Evolutionary conservation across 2,329 filamentous ascomycete species (phyloP), one percentile per base, ranked within the genome.

Genomic region (Teratosphaeria pseudoeucalypti): DNA sequence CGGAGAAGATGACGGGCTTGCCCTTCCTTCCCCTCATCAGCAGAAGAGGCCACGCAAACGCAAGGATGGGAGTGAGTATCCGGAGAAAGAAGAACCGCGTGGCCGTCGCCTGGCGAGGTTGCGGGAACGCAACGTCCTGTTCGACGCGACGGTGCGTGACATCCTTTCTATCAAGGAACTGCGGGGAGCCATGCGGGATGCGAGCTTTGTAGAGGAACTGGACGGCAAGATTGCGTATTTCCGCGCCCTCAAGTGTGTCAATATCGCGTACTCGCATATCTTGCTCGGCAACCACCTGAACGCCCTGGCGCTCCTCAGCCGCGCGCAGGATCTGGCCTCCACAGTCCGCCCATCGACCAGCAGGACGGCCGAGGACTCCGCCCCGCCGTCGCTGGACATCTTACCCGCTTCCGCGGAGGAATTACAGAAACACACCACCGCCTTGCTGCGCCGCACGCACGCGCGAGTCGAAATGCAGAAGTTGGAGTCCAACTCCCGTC

Each of bases 71-170:
- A 79, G 79, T 62, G 73, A 74, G 27, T 75, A 72, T 69, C 68
- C 67, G 1, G 69, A 75, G 47, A 82, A 83, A 65, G 82, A 86
- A 56, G 85, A 91, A 65, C 83, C 88, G 0, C 84, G 83, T 16
- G 87, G 89, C 23, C 86, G 86, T 63, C 90, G 89, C 71, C 78
- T 96, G 57, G 86, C 87, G 12, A 86, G 88, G 67, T 78, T 97
- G 57, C 88, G 90, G 70, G 92, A 97, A 72, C 87, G 90, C 67
- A 85, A 89, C 14, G 92, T 92, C 2, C 79, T 99, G 1, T 97
- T 96, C 71, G 91, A 96, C 71, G 90, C 90, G 27, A 95, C 88
- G 9, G 76, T 96, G 27, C 90, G 96, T 74, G 96, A 90, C 73
- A 79, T 99, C 61, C 89, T 96, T 65, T 90, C 91, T 4, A 85